Base-by-base conservation (phyloP, 495 filamentous ascomycete genomes). In the Penicillium tannophilum region DNA sequence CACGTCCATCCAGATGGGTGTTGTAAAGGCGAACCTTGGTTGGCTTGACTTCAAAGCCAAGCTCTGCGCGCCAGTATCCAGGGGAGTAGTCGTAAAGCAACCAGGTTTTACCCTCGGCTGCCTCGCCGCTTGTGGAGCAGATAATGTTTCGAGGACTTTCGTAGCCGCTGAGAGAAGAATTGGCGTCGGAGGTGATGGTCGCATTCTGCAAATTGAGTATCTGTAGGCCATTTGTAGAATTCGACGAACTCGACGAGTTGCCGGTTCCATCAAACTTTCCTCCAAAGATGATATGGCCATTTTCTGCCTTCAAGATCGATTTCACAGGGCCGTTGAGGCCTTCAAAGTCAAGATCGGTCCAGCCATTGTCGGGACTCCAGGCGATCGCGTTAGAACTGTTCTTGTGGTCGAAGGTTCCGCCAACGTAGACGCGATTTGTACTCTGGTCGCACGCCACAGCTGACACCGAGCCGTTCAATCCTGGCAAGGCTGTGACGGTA, bases 251-350 rank as follows among this genome's bases (percentile, higher is more conserved):
- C 11, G 85, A 90, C 3, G 86, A 83, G 69, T 96, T 97, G 24
- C 91, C 91, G n/a, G 97, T 76, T 17, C 90, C 91, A 58, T 88
- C 89, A 72, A 99, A 99, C n/a, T 80, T 82, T 48, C 94, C 94
- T 47, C 92, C 95, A 62, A 96, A 99, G 46, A 97, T 83, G 56
- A 99, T 88, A 62, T 93, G 89, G 5, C 89, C 90, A 64, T 88
- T 86, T 17, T 86, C 79, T 16, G 85, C 83, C 76, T 92, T 90
- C 46, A 86, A 78, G 56, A 99, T 97, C 35, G 91, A 89, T 51
- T 82, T 86, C 46, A 99, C 93, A 11, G 92, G 93, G 46, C 92
- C 92, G 78, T 97, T 97, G 73, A 99, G 93, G 28, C 94, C 95
- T 48, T 86, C 82, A 78, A 99, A 99, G 9, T 91, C 86, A 59